Conservation (phyloP, 768 basidiomycete species). For the Sporobolomyces pararoseus region DNA sequence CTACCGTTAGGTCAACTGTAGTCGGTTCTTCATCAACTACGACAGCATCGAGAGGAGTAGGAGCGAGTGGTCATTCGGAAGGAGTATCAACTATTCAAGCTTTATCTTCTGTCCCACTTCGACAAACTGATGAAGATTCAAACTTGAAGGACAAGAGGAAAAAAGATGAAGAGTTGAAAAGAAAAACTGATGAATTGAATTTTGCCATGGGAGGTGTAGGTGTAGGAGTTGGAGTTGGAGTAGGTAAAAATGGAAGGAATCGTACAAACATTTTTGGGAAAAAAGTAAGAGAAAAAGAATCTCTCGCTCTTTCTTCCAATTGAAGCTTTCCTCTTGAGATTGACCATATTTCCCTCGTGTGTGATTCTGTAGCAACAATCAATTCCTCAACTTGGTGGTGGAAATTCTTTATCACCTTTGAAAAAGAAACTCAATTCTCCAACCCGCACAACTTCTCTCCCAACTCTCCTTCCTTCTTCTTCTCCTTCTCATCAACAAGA, state of each 20-base stretch:
- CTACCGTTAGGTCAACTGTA: no score
- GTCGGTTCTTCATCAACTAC: neutral
- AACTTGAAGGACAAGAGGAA: neutral
- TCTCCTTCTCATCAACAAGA: neutral
- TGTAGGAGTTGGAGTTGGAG: neutral
- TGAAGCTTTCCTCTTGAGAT: no score
- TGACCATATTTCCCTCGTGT: neutral
- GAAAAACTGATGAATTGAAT: neutral
- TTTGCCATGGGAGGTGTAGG: neutral
- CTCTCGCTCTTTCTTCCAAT: no score
- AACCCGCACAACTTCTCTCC: slow-evolving; percentile 14
- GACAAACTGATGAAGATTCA: neutral
- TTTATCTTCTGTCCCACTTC: neutral
- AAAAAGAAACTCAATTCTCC: neutral
- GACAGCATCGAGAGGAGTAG: no score
- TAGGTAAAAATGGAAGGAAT: neutral
- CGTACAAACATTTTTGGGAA: neutral
- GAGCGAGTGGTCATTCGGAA: neutral
- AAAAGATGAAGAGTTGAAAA: neutral
- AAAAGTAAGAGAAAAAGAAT: neutral
- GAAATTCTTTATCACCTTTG: neutral
- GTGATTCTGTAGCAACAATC: slow-evolving; percentile 3
- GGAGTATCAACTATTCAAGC: neutral
- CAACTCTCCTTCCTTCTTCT: slow-evolving; percentile 5
- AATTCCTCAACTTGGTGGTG: neutral